These are phyloP conservation scores for Myxozyma kluyveri DNA, from an alignment of 805 yeast species.

Conservation along the genomic window DNA sequence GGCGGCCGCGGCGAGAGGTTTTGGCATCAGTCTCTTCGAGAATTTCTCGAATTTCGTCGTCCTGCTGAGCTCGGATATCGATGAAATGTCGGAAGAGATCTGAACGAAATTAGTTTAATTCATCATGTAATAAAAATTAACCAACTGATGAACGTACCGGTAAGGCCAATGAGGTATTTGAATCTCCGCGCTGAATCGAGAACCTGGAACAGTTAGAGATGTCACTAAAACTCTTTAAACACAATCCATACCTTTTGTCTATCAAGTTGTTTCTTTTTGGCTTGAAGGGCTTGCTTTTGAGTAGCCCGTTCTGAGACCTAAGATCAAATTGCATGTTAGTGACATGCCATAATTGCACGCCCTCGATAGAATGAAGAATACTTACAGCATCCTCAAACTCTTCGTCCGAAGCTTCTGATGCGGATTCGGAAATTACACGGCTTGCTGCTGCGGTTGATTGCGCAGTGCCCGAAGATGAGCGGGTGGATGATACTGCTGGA, in stretches of 20 bases:
- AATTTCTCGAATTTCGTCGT: constrained; percentile 52
- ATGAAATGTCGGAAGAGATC: constrained; percentile 87
- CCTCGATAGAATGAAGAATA: not conserved
- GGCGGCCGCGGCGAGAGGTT: constrained; percentile 29
- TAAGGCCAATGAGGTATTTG: constrained; percentile 73
- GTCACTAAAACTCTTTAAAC: not conserved
- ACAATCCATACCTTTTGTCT: constrained; percentile 22
- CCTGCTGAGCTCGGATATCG: constrained; percentile 75
- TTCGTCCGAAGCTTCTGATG: constrained; percentile 2
- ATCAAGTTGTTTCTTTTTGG: constrained; percentile 27
- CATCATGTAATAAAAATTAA: too few relatives aligned
- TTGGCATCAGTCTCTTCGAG: constrained; percentile 37
- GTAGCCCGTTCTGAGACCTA: constrained; percentile 11
- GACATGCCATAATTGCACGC: not conserved
- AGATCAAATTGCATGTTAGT: constrained; percentile 1
- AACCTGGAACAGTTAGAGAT: constrained; percentile 35
- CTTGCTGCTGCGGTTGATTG: not conserved
- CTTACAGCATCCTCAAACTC: constrained; percentile 12
- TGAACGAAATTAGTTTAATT: not conserved
- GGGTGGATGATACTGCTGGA: not conserved
- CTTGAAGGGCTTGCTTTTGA: constrained; percentile 32
- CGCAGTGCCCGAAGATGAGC: not conserved
- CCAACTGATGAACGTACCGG: constrained; percentile 37
- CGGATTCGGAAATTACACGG: not conserved
- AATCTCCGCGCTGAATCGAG: constrained; percentile 74